These are phyloP conservation scores for Polyrhizophydium stewartii DNA, from an alignment of 371 early-diverging fungal genomes.

Conservation along the genomic window DNA sequence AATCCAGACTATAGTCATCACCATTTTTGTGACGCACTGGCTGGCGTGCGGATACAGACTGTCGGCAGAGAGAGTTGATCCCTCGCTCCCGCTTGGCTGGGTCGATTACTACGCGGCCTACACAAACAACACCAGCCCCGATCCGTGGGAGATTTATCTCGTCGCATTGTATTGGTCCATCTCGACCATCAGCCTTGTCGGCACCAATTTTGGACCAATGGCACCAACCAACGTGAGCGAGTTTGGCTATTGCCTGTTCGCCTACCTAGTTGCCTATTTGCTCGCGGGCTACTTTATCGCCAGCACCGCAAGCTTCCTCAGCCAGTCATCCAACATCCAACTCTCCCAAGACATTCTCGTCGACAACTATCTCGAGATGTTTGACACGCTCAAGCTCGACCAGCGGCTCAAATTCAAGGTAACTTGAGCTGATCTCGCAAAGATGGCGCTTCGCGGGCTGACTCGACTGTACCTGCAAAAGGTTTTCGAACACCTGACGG, in stretches of 20 bases:
- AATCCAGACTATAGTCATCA: constrained; percentile 15
- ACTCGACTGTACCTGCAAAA: background rate
- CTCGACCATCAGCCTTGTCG: constrained; percentile 27
- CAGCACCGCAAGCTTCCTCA: constrained; percentile 27
- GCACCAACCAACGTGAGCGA: constrained; percentile 28
- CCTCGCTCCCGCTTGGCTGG: constrained; percentile 29
- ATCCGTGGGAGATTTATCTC: constrained; percentile 25
- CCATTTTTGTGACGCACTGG: constrained; percentile 43
- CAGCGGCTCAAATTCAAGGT: constrained; percentile 28
- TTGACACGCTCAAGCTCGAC: constrained; percentile 36
- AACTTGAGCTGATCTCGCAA: background rate
- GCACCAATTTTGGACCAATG: constrained; percentile 17
- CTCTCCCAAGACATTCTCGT: constrained; percentile 34
- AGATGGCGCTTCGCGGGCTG: no score
- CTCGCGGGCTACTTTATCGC: constrained; percentile 37
- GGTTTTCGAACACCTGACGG: constrained; percentile 38
- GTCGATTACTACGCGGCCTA: constrained; percentile 12
- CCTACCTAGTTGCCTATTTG: constrained; percentile 31
- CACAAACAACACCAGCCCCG: constrained; percentile 9
- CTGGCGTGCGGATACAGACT: constrained; percentile 43
- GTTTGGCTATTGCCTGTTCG: constrained; percentile 30
- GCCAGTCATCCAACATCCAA: constrained; percentile 16
- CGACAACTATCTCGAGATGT: constrained; percentile 46
- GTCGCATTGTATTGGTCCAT: constrained; percentile 36
- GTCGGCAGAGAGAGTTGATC: constrained; percentile 18